phyloP scores from a whole-genome alignment of 257 asterid species.

The Anisodus acutangulus region DNA sequence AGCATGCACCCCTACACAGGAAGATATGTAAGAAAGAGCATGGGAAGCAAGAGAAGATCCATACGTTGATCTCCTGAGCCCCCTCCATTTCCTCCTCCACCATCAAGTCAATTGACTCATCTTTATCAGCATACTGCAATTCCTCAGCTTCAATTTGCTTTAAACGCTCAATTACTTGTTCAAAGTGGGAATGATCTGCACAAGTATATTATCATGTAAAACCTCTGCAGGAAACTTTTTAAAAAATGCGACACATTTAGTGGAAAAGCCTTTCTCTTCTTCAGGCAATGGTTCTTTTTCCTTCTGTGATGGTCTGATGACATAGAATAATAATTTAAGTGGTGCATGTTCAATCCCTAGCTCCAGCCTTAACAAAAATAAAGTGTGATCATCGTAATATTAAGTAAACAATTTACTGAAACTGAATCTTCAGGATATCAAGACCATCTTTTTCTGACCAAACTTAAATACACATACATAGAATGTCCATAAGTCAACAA shows the following conservation, averaged over 20 bases:
- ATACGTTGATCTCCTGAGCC: slow-evolving; percentile 46
- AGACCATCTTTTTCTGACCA: background rate
- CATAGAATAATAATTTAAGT: background rate
- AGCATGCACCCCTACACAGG: background rate
- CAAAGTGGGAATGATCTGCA: slow-evolving; percentile 72
- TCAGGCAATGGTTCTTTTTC: background rate
- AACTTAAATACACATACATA: background rate
- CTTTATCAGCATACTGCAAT: slow-evolving; percentile 44
- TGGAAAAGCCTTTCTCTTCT: background rate
- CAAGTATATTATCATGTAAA: slow-evolving; percentile 25
- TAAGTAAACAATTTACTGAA: background rate
- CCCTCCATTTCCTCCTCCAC: slow-evolving; percentile 52
- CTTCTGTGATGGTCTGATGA: slow-evolving; percentile 6
- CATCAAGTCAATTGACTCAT: slow-evolving; percentile 46
- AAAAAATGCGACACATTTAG: background rate
- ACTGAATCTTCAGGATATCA: background rate
- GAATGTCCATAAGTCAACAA: background rate
- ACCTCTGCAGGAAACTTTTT: background rate
- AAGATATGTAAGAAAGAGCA: background rate
- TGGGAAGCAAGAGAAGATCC: slow-evolving; percentile 24
- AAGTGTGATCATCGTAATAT: background rate
- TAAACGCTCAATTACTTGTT: slow-evolving; percentile 55
- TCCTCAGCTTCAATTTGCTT: slow-evolving; percentile 58
- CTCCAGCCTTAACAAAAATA: background rate
- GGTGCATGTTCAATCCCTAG: background rate